Percentiles rank a stretch among this genome's conserved stretches.
Conservation (phyloP, 1,284 basidiomycete species). For the Vanrija humicola region DNA sequence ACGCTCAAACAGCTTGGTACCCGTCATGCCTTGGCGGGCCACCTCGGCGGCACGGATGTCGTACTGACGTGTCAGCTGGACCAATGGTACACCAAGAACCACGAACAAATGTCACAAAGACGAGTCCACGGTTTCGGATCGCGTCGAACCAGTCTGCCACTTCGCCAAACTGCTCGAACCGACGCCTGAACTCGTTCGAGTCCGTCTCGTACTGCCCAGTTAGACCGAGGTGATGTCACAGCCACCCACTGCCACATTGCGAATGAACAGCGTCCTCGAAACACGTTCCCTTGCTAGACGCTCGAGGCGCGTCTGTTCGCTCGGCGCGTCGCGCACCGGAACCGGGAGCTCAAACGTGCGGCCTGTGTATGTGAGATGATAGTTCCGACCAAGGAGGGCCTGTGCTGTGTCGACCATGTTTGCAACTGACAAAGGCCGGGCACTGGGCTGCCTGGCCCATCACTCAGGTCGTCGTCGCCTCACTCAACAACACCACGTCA, state of each 20-base stretch:
- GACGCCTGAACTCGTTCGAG: constrained; percentile 71
- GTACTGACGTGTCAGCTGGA: constrained; percentile 55
- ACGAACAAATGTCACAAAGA: constrained; percentile 95
- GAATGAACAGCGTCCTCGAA: constrained; percentile 91
- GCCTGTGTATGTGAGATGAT: background rate
- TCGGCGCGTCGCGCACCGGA: constrained; percentile 1
- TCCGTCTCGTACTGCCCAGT: constrained; percentile 77
- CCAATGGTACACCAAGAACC: no score
- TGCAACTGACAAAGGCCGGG: no score
- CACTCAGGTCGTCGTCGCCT: no score
- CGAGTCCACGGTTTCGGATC: constrained; percentile 88
- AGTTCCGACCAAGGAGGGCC: no score
- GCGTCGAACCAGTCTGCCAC: constrained; percentile 97
- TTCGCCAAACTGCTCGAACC: constrained; percentile 88
- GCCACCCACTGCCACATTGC: constrained; percentile 82
- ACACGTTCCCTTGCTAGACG: constrained; percentile 62
- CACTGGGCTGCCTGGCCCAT: no score
- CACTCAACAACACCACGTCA: no score
- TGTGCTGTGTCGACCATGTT: no score
- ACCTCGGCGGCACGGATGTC: constrained; percentile 87
- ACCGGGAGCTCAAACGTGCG: background rate
- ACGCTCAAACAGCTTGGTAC: constrained; percentile 74
- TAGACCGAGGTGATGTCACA: background rate
- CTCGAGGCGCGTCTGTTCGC: constrained; percentile 8
- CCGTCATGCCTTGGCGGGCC: constrained; percentile 81